phyloP scores from a whole-genome alignment of 2,329 filamentous ascomycete genomes.

The Colletotrichum sp. region DNA sequence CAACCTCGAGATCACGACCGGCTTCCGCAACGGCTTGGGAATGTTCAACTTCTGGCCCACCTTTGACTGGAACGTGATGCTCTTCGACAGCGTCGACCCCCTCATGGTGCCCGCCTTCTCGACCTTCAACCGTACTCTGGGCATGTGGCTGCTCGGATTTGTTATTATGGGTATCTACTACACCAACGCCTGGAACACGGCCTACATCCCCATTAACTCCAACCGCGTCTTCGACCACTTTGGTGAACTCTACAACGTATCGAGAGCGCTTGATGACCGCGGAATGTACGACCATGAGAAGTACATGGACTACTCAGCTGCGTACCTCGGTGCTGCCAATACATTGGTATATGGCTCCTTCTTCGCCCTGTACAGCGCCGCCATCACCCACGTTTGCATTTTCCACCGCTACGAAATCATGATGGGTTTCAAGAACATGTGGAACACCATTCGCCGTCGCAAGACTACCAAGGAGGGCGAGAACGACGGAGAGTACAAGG shows the following conservation, averaged over 20 bases:
- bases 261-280: slow-evolving; percentile 32
- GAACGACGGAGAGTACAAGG: slow-evolving; percentile 41
- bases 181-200: slow-evolving; percentile 38
- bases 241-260: slow-evolving; percentile 42
- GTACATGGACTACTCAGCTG: slow-evolving; percentile 34
- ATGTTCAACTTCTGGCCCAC: slow-evolving; percentile 49
- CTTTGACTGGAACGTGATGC: slow-evolving; percentile 49
- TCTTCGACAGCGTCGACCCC: slow-evolving; percentile 29
- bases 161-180: slow-evolving; percentile 36
- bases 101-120: slow-evolving; percentile 38
- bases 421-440: slow-evolving; percentile 29
- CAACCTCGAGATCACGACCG: slow-evolving; percentile 40
- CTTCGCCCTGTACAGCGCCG: slow-evolving; percentile 33
- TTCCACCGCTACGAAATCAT: slow-evolving; percentile 34
- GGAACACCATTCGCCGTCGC: slow-evolving; percentile 31
- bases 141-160: slow-evolving; percentile 31
- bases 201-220: slow-evolving; percentile 45
- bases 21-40: slow-evolving; percentile 42
- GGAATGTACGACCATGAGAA: slow-evolving; percentile 41
- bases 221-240: slow-evolving; percentile 45
- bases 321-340: slow-evolving; percentile 27
- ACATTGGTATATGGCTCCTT: slow-evolving; percentile 34
- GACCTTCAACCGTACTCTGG: slow-evolving; percentile 38
- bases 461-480: slow-evolving; percentile 26
- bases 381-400: slow-evolving; percentile 33